Evolutionary conservation across 371 early-diverging fungal species (phyloP).

Genomic region (Mucor mucedo): DNA sequence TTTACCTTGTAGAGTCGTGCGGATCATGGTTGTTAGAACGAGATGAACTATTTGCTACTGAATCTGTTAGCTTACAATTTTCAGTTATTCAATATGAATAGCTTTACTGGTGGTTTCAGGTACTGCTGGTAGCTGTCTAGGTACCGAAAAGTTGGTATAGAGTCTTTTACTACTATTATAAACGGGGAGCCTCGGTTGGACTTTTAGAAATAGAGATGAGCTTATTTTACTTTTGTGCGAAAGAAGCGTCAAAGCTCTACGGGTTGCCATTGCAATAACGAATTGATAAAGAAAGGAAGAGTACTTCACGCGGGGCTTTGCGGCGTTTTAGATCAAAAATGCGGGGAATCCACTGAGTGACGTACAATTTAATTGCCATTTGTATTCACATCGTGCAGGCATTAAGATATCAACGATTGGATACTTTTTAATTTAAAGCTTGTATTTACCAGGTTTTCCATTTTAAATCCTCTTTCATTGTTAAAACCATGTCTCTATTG

Average conservation of each 20-base stretch:
- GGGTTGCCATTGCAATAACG: conserved; percentile 14
- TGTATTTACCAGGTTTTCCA: neutral
- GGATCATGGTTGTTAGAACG: conserved; percentile 11
- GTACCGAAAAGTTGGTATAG: conserved; percentile 16
- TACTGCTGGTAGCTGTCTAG: conserved; percentile 18
- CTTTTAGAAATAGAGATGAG: conserved; percentile 3
- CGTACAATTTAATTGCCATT: neutral
- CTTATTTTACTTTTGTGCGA: neutral
- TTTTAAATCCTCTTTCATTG: neutral
- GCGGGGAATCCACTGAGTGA: conserved; percentile 3
- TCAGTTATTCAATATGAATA: neutral
- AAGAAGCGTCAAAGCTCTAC: conserved; percentile 6
- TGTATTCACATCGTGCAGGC: neutral
- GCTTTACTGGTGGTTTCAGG: conserved; percentile 27
- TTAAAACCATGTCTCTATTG: conserved; percentile 17
- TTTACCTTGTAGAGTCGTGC: conserved; percentile 26
- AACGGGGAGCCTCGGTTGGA: neutral
- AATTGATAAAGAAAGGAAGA: neutral
- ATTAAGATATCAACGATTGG: neutral
- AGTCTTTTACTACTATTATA: neutral
- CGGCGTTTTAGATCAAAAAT: conserved; percentile 3
- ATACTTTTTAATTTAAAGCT: conserved; percentile 1
- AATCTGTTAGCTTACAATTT: neutral
- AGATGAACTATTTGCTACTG: conserved; percentile 18
- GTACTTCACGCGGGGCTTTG: neutral